Base-by-base conservation (phyloP, 805 yeast genomes). In the Zygosaccharomyces siamensis region DNA sequence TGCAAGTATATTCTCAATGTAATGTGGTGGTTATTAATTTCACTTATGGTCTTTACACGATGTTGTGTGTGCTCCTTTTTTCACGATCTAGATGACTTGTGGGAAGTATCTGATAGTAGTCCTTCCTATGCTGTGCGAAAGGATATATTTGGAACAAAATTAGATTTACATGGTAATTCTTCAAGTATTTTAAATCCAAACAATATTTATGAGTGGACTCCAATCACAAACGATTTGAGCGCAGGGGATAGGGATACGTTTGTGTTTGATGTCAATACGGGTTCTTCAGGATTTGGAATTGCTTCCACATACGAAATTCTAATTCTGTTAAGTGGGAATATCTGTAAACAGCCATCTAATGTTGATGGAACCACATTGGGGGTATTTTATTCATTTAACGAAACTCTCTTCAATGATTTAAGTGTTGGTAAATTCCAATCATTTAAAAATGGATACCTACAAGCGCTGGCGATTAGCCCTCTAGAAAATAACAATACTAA, bases 241-340 rank as follows among this genome's bases (percentile, higher is more conserved):
- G 52, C 56, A 5, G 67, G 67, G 12, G 50, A 50, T 3, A 47
- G 55, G 16, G 57, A 60, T 42, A 58, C 52, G 5, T 65, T 57
- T 46, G 53, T 56, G 4, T 65, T 64, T 36, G 31, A 50, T 2
- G 51, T 65, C 7, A 54, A 59, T 46, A 43, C 55, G 6, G 49
- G 51, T 7, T 46, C 52, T 8, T 32, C 50, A 8, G 52, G 53
- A 6, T 46, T 50, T 12, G 53, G 49, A 14, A 47, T 56, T 36
- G 42, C 49, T 23, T 52, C 51, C 45, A 49, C 57, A 41, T 59
- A 58, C 31, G 62, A 61, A 32, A 51, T 59, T 16, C 46, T 61
- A 10, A 59, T 70, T 20, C 69, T 61, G 47, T 45, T 68, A 4
- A 68, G 73, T 42, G 67, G 72, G 23, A 71, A 67, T 50, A 48